A percentile compares a stretch with the other conserved stretches of the same genome.
These are phyloP conservation scores for Lactarius psammicola DNA, from an alignment of 768 basidiomycete genomes.

Conservation along the genomic window DNA sequence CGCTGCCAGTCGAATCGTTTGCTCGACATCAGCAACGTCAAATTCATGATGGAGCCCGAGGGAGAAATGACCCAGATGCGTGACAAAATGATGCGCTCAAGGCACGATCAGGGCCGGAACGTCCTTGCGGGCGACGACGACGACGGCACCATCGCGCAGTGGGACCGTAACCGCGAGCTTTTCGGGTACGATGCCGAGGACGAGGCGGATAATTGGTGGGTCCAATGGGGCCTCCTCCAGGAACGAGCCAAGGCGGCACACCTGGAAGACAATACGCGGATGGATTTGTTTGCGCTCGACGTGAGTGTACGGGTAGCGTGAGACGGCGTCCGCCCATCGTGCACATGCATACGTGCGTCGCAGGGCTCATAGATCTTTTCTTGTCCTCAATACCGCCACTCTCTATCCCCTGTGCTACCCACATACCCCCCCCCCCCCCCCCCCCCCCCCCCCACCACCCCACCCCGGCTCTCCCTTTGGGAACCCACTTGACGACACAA, in stretches of 20 bases:
- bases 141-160: conserved; percentile 30
- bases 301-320: conserved; percentile 8
- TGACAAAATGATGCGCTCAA: conserved; percentile 32
- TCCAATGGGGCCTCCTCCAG: conserved; percentile 37
- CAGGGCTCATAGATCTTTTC: neutral
- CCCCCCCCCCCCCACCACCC: neutral
- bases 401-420: neutral
- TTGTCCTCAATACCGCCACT: neutral
- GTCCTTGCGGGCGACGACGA: conserved; percentile 31
- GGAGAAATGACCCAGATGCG: conserved; percentile 30
- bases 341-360: neutral
- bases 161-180: conserved; percentile 36
- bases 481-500: conserved; percentile 6
- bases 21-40: conserved; percentile 30
- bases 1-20: conserved; percentile 30
- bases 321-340: neutral
- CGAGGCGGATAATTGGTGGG: conserved; percentile 41
- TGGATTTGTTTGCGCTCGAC: conserved; percentile 19
- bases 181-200: conserved; percentile 40
- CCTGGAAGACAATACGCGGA: neutral
- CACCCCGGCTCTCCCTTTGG: neutral
- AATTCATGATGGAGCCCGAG: conserved; percentile 30
- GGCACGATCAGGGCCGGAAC: conserved; percentile 28
- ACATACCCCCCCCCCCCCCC: neutral
- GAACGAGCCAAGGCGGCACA: conserved; percentile 25